Evolutionary conservation across 345 rosid genomes (phyloP).

Genomic region (Pugionium cornutum): DNA sequence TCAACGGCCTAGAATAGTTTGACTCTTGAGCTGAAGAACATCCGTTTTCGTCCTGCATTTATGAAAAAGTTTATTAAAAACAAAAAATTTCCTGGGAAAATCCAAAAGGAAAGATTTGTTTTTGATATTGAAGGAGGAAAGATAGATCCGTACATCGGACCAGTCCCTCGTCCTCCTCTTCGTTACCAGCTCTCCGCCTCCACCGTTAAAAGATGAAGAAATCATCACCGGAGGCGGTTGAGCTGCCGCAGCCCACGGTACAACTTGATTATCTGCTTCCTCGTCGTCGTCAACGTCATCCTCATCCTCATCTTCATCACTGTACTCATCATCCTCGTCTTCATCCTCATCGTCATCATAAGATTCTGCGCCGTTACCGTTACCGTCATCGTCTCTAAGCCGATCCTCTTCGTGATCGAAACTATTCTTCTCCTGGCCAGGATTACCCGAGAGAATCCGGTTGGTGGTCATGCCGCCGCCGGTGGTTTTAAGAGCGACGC

Average conservation of each 20-base stretch:
- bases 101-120: no score
- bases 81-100: constrained; percentile 17
- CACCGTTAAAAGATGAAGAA: constrained; percentile 43
- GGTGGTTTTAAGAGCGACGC: constrained; percentile 38
- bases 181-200: constrained; percentile 24
- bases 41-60: constrained; percentile 59
- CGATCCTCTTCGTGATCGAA: constrained; percentile 19
- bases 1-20: constrained; percentile 31
- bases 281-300: constrained; percentile 39
- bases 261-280: constrained; percentile 71
- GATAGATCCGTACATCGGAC: constrained; percentile 54
- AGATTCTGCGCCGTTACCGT: constrained; percentile 28
- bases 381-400: constrained; percentile 11
- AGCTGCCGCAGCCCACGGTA: constrained; percentile 39
- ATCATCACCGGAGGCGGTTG: constrained; percentile 48
- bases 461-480: background rate
- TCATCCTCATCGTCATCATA: constrained; percentile 37
- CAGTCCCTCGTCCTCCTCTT: constrained; percentile 58
- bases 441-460: background rate
- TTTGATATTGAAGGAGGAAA: background rate
- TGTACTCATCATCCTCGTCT: constrained; percentile 33
- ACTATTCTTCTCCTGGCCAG: background rate
- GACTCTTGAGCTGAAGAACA: constrained; percentile 50
- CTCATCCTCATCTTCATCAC: constrained; percentile 35
- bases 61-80: no score